Conservation (phyloP, 2,329 filamentous ascomycete genomes). For the Aspergillus fructus region DNA sequence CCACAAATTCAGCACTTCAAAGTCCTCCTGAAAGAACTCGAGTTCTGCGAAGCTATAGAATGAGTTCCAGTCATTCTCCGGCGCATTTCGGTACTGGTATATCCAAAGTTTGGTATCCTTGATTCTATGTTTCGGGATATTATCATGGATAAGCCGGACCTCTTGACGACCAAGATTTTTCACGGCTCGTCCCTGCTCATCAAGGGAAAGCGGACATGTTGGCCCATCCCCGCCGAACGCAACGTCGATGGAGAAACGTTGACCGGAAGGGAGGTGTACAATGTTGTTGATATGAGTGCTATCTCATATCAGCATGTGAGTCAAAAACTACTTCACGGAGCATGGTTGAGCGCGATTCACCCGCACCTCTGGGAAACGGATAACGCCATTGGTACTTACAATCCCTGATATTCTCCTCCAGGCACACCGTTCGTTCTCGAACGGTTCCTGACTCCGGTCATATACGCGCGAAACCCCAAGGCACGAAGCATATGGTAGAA, state of each 20-base stretch:
- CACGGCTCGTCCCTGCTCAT: constrained; percentile 36
- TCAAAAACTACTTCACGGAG: background rate
- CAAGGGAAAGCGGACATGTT: constrained; percentile 55
- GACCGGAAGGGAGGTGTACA: constrained; percentile 48
- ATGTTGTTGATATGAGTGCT: constrained; percentile 59
- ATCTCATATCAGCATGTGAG: background rate
- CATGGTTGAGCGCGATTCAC: background rate
- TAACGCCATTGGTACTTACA: constrained; percentile 15
- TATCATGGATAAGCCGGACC: constrained; percentile 51
- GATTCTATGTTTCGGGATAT: constrained; percentile 42
- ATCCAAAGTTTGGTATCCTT: constrained; percentile 54
- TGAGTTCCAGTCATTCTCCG: constrained; percentile 39
- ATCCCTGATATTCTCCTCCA: constrained; percentile 26
- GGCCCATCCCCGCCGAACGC: constrained; percentile 63
- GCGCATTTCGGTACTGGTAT: constrained; percentile 42
- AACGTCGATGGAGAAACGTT: constrained; percentile 56
- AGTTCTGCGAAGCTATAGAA: constrained; percentile 44
- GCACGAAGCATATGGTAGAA: constrained; percentile 54
- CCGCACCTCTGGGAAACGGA: background rate
- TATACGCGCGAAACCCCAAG: constrained; percentile 54
- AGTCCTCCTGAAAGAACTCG: constrained; percentile 42
- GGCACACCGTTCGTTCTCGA: constrained; percentile 25
- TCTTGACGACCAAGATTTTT: constrained; percentile 57
- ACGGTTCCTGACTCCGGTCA: constrained; percentile 51
- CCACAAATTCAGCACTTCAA: constrained; percentile 41